These are phyloP conservation scores for Lenzites betulinus DNA, from an alignment of 768 basidiomycete species.

Conservation along the genomic window DNA sequence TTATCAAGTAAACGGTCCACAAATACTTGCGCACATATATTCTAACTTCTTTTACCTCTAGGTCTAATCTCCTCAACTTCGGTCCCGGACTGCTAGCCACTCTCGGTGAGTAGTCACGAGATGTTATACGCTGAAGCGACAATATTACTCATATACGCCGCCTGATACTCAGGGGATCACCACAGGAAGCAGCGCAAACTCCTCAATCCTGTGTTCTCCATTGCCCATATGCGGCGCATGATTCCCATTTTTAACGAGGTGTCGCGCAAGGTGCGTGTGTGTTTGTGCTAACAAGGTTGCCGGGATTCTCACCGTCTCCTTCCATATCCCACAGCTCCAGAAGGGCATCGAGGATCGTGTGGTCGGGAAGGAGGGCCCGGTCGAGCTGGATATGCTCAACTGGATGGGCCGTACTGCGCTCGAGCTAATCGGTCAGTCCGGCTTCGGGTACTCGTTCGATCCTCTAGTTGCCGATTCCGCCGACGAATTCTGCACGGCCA, in stretches of 20 bases:
- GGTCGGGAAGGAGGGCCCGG: not conserved
- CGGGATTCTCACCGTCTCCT: not conserved
- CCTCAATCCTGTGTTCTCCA: slow-evolving; percentile 19
- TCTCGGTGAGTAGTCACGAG: slow-evolving; percentile 4
- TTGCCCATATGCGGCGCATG: slow-evolving; percentile 18
- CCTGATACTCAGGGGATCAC: slow-evolving; percentile 9
- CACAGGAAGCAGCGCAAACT: slow-evolving; percentile 33
- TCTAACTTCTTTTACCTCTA: slow-evolving; percentile 15
- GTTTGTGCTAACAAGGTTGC: no score
- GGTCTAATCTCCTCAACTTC: slow-evolving; percentile 49
- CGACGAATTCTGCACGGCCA: not conserved
- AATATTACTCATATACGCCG: not conserved
- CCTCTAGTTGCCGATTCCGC: slow-evolving; percentile 33
- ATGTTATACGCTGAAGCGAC: no score
- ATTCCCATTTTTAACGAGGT: slow-evolving; percentile 12
- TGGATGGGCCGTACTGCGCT: slow-evolving; percentile 28
- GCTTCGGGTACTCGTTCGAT: slow-evolving; percentile 42
- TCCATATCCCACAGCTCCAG: not conserved
- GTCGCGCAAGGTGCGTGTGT: slow-evolving; percentile 2
- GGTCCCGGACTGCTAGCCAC: slow-evolving; percentile 46
- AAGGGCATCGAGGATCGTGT: not conserved
- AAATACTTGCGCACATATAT: not conserved
- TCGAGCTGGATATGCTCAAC: slow-evolving; percentile 21
- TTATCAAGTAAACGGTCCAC: slow-evolving; percentile 42
- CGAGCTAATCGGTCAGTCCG: slow-evolving; percentile 45